Percentiles rank a stretch among this genome's conserved stretches.
Conservation (phyloP, 1,139 yeast species). For the Saccharomycopsis hybrid region DNA sequence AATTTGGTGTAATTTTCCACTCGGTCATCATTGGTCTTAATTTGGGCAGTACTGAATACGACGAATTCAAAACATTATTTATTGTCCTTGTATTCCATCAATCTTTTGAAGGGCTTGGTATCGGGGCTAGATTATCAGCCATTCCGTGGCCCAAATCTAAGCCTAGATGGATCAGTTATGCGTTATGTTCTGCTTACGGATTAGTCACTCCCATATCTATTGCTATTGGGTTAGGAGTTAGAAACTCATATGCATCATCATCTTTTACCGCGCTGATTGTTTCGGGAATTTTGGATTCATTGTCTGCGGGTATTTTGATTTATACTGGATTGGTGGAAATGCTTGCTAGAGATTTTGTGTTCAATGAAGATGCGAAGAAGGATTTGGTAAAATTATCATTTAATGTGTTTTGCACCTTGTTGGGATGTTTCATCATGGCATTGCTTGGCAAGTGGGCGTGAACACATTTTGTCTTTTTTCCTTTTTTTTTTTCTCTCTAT, state of each 20-base stretch:
- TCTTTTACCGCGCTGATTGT: conserved; percentile 62
- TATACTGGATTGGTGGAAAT: conserved; percentile 85
- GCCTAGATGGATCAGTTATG: conserved; percentile 49
- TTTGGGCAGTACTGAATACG: conserved; percentile 60
- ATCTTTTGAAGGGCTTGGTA: conserved; percentile 86
- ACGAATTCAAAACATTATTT: conserved; percentile 70
- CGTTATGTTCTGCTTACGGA: conserved; percentile 52
- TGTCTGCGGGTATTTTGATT: conserved; percentile 78
- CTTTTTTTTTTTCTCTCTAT: too few relatives aligned
- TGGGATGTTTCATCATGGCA: conserved; percentile 74
- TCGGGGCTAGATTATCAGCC: conserved; percentile 78
- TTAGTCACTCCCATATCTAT: conserved; percentile 79
- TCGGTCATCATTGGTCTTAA: conserved; percentile 75
- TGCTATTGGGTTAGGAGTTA: conserved; percentile 81
- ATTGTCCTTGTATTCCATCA: conserved; percentile 85
- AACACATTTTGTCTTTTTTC: conserved; percentile 11
- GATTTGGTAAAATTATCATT: conserved; percentile 33
- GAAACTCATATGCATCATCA: conserved; percentile 61
- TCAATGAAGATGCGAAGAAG: conserved; percentile 49
- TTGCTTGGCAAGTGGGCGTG: conserved; percentile 75
- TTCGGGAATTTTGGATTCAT: conserved; percentile 74
- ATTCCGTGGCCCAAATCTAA: conserved; percentile 55
- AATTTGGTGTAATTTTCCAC: conserved; percentile 77
- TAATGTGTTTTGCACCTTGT: conserved; percentile 36
- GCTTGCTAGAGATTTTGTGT: conserved; percentile 83